These are phyloP conservation scores for Hymenoscyphus linearis DNA, from an alignment of 2,329 filamentous ascomycete species.

Conservation along the genomic window DNA sequence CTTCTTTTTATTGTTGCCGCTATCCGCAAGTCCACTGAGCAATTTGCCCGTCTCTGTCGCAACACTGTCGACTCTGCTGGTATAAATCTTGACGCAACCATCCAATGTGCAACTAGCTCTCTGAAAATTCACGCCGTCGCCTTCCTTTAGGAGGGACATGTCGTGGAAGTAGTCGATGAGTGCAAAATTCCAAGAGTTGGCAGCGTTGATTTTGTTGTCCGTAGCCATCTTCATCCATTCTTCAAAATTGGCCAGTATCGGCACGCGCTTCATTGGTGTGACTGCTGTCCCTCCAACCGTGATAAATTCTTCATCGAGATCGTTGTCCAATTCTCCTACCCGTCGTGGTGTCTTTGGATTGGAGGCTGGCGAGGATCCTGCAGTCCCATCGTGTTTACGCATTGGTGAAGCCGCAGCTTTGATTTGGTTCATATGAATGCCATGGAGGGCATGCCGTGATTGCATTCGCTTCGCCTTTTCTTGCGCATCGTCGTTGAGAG, in stretches of 20 bases:
- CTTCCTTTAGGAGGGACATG: constrained; percentile 94
- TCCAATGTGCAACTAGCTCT: constrained; percentile 97
- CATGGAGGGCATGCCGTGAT: constrained; percentile 80
- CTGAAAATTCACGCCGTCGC: constrained; percentile 96
- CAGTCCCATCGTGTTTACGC: constrained; percentile 57
- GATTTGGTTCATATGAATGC: constrained; percentile 88
- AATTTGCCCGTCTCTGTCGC: constrained; percentile 96
- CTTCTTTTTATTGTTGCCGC: constrained; percentile 68
- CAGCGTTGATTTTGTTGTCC: constrained; percentile 97
- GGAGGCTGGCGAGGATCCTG: constrained; percentile 51
- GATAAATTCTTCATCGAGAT: constrained; percentile 52
- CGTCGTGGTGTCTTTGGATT: constrained; percentile 50
- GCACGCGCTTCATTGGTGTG: constrained; percentile 93
- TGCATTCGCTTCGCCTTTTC: constrained; percentile 87
- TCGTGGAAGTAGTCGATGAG: constrained; percentile 99
- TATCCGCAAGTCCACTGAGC: constrained; percentile 87
- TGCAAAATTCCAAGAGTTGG: constrained; percentile 99
- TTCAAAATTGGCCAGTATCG: constrained; percentile 95
- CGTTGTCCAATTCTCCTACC: constrained; percentile 37
- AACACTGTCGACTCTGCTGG: constrained; percentile 94
- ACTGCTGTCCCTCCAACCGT: constrained; percentile 70
- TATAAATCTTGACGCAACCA: constrained; percentile 99
- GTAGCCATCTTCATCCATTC: constrained; percentile 99
- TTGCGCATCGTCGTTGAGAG: constrained; percentile 88
- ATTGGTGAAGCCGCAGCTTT: constrained; percentile 73